phyloP scores from a whole-genome alignment of 306 rosid species.

The Rosa chinensis region DNA sequence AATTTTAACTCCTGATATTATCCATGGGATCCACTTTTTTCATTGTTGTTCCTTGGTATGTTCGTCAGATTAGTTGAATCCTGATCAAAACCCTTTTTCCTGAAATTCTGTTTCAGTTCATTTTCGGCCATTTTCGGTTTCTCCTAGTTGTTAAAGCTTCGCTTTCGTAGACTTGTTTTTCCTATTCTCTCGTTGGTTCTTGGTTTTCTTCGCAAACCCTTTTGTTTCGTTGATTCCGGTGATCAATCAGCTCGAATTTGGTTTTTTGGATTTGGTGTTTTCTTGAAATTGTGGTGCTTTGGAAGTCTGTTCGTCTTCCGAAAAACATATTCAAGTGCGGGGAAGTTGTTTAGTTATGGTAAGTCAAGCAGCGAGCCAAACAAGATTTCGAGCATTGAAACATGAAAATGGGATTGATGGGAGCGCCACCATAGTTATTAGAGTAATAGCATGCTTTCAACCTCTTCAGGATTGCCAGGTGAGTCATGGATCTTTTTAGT shows the following conservation, averaged over 20 bases:
- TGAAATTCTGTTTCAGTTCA: neutral
- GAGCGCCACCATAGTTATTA: slow-evolving; percentile 81
- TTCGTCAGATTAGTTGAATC: slow-evolving; percentile 91
- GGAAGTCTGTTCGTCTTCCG: slow-evolving; percentile 39
- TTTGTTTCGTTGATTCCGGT: neutral
- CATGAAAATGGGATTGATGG: slow-evolving; percentile 92
- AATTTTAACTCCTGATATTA: neutral
- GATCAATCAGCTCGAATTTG: slow-evolving; percentile 8
- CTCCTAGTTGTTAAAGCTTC: slow-evolving; percentile 8
- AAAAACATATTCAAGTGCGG: slow-evolving; percentile 43
- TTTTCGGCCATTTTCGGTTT: neutral
- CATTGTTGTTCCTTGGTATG: slow-evolving; percentile 89
- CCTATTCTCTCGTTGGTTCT: neutral
- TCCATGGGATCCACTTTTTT: slow-evolving; percentile 92
- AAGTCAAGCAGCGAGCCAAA: slow-evolving; percentile 98
- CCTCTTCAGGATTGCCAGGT: slow-evolving; percentile 99
- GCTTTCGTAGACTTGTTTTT: neutral
- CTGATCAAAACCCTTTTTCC: neutral
- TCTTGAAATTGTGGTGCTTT: slow-evolving; percentile 21
- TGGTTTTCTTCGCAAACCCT: neutral
- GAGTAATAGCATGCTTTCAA: slow-evolving; percentile 95
- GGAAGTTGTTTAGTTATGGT: slow-evolving; percentile 84
- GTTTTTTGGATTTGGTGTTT: slow-evolving; percentile 17
- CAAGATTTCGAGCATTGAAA: slow-evolving; percentile 99
- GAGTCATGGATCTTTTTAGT: slow-evolving; percentile 13